Base-by-base conservation (phyloP, 208 protist species). In the Tritrichomonas foetus region DNA sequence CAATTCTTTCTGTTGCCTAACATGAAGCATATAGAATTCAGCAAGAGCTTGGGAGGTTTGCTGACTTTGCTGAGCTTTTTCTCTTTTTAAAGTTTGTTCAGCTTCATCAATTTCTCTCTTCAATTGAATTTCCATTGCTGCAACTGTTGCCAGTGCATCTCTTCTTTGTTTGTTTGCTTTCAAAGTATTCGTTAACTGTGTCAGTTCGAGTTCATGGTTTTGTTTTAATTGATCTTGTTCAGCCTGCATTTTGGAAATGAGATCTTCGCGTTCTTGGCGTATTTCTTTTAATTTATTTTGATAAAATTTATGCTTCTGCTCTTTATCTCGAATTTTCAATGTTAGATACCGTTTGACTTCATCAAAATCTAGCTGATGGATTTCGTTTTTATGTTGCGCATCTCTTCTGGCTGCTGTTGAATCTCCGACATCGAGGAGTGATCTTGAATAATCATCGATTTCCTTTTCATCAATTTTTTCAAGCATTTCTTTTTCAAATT, bases 161-260 rank as follows among this genome's bases (percentile, higher is more conserved):
- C 41, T 0, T 89, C 78, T 89, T 20, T 33, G 20, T 57, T 89
- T 89, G 30, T 89, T 89, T 89, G 78, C 41, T 89, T 89, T 89
- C 57, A 89, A 61, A 20, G 39, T 89, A 33, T 89, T 89, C 8
- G 41, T 57, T 61, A 89, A 57, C 57, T 89, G 78, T 33, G 41
- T 89, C 33, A 89, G 41, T 89, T 89, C 78, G 16, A 89, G 44
- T 41, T 89, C 78, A 47, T 89, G 78, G 1, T 41, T 57, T 57
- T 89, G 47, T 61, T 89, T 89, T 55, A 89, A 50, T 89, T 89
- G 44, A 61, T 89, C 47, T 33, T 53, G 44, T 57, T 89, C 47
- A 57, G 78, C 44, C 57, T 89, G 78, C 11, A 89, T 41, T 53
- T 57, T 20, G 53, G 41, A 39, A 57, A 89, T 8, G 0, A 89